Conservation (phyloP, 352 stramenopile genomes). For the Pythium angustatum region DNA sequence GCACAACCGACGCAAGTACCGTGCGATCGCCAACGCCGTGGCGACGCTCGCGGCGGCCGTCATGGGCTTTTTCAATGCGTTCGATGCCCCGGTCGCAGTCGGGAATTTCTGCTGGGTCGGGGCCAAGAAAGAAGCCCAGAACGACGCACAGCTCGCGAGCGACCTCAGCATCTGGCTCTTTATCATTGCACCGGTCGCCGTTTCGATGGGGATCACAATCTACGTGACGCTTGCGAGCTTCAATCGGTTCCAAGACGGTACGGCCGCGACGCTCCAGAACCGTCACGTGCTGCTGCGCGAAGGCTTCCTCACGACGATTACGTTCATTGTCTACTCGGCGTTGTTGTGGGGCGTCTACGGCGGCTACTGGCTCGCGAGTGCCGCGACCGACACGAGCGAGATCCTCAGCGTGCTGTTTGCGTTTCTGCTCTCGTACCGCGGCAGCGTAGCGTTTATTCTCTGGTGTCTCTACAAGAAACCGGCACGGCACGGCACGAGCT, state of each 20-base stretch:
- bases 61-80: slow-evolving; percentile 55
- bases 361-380: slow-evolving; percentile 56
- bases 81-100: slow-evolving; percentile 57
- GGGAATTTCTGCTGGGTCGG: slow-evolving; percentile 79
- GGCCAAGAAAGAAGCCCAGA: slow-evolving; percentile 40
- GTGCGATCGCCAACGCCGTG: slow-evolving; percentile 45
- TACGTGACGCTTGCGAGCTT: slow-evolving; percentile 71
- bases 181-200: slow-evolving; percentile 51
- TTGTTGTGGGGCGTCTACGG: slow-evolving; percentile 72
- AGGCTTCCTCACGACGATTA: slow-evolving; percentile 72
- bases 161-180: slow-evolving; percentile 64
- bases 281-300: slow-evolving; percentile 60
- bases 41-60: slow-evolving; percentile 43
- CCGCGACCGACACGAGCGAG: slow-evolving; percentile 29
- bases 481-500: slow-evolving; percentile 11
- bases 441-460: slow-evolving; percentile 68
- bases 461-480: slow-evolving; percentile 71
- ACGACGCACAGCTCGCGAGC: slow-evolving; percentile 33
- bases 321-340: slow-evolving; percentile 62
- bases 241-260: slow-evolving; percentile 57
- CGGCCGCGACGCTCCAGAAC: slow-evolving; percentile 59
- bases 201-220: slow-evolving; percentile 60
- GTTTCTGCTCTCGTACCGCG: slow-evolving; percentile 71
- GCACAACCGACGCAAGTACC: slow-evolving; percentile 69
- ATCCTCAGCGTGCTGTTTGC: slow-evolving; percentile 58